Percentiles rank a stretch among this genome's conserved stretches.
These are phyloP conservation scores for Podospora tetraspora DNA, from an alignment of 495 filamentous ascomycete genomes.

Conservation along the genomic window DNA sequence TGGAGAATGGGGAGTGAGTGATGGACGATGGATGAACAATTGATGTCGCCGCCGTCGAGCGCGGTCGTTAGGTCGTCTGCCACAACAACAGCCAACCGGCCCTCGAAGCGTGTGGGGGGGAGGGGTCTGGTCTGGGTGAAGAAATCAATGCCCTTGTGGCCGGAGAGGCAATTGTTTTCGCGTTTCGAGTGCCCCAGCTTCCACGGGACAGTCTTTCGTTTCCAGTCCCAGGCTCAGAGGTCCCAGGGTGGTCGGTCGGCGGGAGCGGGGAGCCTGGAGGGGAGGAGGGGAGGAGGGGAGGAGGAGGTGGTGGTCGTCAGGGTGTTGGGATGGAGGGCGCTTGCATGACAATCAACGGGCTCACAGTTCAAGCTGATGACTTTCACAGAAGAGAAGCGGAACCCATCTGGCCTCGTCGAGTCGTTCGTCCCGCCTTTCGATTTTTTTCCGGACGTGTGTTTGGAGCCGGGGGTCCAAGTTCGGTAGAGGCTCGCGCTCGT, in stretches of 20 bases:
- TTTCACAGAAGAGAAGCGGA: not conserved
- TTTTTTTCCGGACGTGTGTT: not conserved
- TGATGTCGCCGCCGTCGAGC: not conserved
- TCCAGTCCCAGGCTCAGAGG: not conserved
- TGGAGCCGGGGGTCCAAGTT: not conserved
- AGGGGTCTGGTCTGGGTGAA: not conserved
- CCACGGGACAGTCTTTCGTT: not conserved
- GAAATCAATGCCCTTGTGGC: not conserved
- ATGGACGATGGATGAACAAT: slow-evolving; percentile 3
- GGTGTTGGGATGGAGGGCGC: slow-evolving; percentile 5
- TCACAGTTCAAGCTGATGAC: not conserved
- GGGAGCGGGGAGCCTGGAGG: not conserved
- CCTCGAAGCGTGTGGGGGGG: not conserved
- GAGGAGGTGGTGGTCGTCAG: slow-evolving; percentile 3
- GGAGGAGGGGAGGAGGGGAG: not conserved
- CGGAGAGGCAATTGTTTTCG: not conserved
- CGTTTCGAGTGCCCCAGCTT: not conserved
- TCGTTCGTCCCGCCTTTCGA: not conserved
- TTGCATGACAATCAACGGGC: slow-evolving; percentile 4
- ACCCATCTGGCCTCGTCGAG: not conserved
- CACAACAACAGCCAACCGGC: not conserved
- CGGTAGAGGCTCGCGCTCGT: not conserved
- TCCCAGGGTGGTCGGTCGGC: not conserved
- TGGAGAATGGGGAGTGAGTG: not conserved
- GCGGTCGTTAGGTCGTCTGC: not conserved